A percentile compares a stretch with the other conserved stretches of the same genome.
Evolutionary conservation across 768 basidiomycete genomes (phyloP).

Genomic region (Termitomyces sp.): DNA sequence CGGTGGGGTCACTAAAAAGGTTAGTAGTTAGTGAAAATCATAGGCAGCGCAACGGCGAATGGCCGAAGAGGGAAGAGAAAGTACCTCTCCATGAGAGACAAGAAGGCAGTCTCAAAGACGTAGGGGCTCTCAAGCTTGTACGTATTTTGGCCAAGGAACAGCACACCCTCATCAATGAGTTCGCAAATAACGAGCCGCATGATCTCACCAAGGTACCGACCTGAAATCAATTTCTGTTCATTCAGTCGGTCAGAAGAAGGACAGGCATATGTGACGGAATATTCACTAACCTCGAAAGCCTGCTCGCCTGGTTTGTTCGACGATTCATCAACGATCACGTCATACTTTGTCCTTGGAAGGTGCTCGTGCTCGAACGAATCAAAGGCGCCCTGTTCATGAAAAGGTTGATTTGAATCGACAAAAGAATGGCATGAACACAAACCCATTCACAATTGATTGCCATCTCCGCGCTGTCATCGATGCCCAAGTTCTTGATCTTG

Average conservation of each 20-base stretch:
- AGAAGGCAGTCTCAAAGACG: slow-evolving; percentile 92
- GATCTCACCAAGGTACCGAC: slow-evolving; percentile 94
- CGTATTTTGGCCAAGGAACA: slow-evolving; percentile 97
- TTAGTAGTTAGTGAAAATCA: background rate
- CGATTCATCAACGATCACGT: slow-evolving; percentile 83
- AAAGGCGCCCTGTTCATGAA: slow-evolving; percentile 74
- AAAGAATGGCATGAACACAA: slow-evolving; percentile 12
- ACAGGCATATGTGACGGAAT: background rate
- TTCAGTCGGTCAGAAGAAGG: background rate
- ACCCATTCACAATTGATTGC: slow-evolving; percentile 98
- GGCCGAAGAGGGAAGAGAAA: slow-evolving; percentile 2
- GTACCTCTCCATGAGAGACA: slow-evolving; percentile 94
- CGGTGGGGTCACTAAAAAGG: slow-evolving; percentile 76
- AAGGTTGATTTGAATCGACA: background rate
- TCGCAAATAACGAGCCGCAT: slow-evolving; percentile 92
- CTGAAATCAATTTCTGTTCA: slow-evolving; percentile 86
- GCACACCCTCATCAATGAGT: slow-evolving; percentile 92
- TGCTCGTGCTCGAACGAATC: slow-evolving; percentile 95
- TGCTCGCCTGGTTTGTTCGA: slow-evolving; percentile 98
- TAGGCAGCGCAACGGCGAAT: background rate
- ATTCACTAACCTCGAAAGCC: slow-evolving; percentile 67
- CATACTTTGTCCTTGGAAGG: slow-evolving; percentile 93
- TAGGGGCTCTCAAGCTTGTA: slow-evolving; percentile 96
- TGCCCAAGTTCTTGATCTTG: slow-evolving; percentile 74
- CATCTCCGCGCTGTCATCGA: slow-evolving; percentile 66